phyloP scores from a whole-genome alignment of 2,329 filamentous ascomycete species.

The Aspergillus neoniger region DNA sequence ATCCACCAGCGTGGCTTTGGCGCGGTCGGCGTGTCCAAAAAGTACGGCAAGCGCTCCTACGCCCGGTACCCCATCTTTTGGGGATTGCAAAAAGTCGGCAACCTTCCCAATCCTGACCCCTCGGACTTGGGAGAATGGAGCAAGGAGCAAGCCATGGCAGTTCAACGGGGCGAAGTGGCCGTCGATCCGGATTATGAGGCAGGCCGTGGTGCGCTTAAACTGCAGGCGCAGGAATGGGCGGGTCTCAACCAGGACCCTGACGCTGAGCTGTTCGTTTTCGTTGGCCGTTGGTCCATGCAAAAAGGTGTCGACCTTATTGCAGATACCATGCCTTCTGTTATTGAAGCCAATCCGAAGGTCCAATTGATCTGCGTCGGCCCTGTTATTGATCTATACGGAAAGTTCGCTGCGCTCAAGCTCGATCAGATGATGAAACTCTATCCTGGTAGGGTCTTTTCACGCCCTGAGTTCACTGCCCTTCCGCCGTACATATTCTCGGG shows the following conservation, averaged over 20 bases:
- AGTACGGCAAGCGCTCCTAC: conserved; percentile 67
- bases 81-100: conserved; percentile 62
- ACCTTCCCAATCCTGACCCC: conserved; percentile 65
- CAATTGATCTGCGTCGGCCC: conserved; percentile 65
- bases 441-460: conserved; percentile 65
- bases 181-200: conserved; percentile 59
- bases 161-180: conserved; percentile 47
- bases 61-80: conserved; percentile 69
- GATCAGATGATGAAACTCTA: conserved; percentile 65
- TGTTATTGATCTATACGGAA: conserved; percentile 67
- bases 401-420: conserved; percentile 66
- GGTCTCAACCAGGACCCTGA: conserved; percentile 60
- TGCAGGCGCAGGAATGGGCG: conserved; percentile 68
- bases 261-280: conserved; percentile 67
- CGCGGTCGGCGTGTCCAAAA: conserved; percentile 66
- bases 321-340: conserved; percentile 64
- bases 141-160: conserved; percentile 57
- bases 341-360: conserved; percentile 59
- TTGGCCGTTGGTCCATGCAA: conserved; percentile 68
- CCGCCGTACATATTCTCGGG: conserved; percentile 67
- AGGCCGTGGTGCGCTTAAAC: conserved; percentile 53
- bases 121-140: conserved; percentile 55
- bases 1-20: conserved; percentile 67
- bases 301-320: conserved; percentile 69
- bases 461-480: conserved; percentile 65